Evolutionary conservation across 768 basidiomycete genomes (phyloP).

Genomic region (Boletus fagicola): DNA sequence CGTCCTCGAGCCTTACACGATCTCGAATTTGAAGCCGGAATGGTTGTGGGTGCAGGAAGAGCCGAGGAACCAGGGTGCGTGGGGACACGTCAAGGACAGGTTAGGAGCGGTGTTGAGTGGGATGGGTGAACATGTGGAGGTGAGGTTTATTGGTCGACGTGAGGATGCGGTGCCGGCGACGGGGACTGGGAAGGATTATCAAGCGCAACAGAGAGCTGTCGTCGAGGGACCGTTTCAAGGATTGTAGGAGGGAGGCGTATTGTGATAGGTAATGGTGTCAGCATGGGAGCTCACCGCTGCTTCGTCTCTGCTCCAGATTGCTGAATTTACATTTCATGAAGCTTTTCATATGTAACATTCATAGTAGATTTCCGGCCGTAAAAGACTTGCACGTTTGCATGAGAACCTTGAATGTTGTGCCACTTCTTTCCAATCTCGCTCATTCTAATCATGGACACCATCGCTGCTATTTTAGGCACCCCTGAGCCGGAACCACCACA

Average conservation of each 20-base stretch:
- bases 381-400: too few relatives aligned
- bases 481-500: too few relatives aligned
- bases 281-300: too few relatives aligned
- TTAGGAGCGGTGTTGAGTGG: slow-evolving; percentile 50
- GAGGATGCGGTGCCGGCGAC: slow-evolving; percentile 82
- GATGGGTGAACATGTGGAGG: slow-evolving; percentile 27
- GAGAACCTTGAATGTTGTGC: too few relatives aligned
- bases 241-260: slow-evolving; percentile 23
- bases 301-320: too few relatives aligned
- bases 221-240: slow-evolving; percentile 57
- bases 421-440: too few relatives aligned
- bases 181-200: slow-evolving; percentile 49
- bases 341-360: too few relatives aligned
- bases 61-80: slow-evolving; percentile 84
- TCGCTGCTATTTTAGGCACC: too few relatives aligned
- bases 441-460: too few relatives aligned
- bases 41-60: slow-evolving; percentile 82
- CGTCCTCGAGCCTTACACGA: slow-evolving; percentile 46
- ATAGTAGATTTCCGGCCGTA: too few relatives aligned
- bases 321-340: too few relatives aligned
- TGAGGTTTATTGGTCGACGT: slow-evolving; percentile 64
- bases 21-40: slow-evolving; percentile 37
- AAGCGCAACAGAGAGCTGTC: slow-evolving; percentile 57
- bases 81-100: slow-evolving; percentile 60
- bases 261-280: too few relatives aligned